These are phyloP conservation scores for Stachybotrys echinatus DNA, from an alignment of 2,329 filamentous ascomycete species.

Conservation along the genomic window DNA sequence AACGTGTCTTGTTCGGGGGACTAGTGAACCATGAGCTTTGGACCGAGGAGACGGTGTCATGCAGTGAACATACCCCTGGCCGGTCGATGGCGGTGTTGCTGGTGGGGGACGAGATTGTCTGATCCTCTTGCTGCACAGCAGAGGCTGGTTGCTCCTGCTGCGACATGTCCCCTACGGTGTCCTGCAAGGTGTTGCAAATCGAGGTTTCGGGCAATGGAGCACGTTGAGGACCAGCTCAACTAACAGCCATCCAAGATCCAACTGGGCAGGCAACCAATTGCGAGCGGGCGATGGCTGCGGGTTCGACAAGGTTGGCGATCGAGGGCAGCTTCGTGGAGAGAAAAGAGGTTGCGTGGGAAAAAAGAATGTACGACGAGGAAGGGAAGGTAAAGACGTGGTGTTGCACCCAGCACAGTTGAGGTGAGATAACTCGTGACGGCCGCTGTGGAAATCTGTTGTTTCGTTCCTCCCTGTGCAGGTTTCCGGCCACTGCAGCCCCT, in stretches of 20 bases:
- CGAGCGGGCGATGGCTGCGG: no score
- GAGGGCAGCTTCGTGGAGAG: no score
- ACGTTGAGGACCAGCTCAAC: neutral
- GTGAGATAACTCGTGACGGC: neutral
- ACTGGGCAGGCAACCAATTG: no score
- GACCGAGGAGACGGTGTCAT: neutral
- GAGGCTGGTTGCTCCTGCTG: neutral
- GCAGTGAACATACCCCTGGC: neutral
- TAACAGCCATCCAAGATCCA: neutral
- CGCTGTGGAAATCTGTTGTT: neutral
- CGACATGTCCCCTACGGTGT: neutral
- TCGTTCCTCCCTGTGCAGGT: neutral
- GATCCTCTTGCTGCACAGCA: neutral
- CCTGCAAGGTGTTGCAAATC: neutral
- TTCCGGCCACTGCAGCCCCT: neutral
- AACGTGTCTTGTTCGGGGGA: slow-evolving; percentile 45
- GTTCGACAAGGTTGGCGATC: no score
- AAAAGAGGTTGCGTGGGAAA: neutral
- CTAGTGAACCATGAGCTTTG: slow-evolving; percentile 16
- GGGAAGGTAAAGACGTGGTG: neutral
- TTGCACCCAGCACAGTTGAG: neutral
- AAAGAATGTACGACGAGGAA: neutral
- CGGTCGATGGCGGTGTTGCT: neutral
- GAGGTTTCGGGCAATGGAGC: neutral
- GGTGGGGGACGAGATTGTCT: neutral